phyloP scores from a whole-genome alignment of 768 basidiomycete genomes.

The Goffeauzyma gilvescens region DNA sequence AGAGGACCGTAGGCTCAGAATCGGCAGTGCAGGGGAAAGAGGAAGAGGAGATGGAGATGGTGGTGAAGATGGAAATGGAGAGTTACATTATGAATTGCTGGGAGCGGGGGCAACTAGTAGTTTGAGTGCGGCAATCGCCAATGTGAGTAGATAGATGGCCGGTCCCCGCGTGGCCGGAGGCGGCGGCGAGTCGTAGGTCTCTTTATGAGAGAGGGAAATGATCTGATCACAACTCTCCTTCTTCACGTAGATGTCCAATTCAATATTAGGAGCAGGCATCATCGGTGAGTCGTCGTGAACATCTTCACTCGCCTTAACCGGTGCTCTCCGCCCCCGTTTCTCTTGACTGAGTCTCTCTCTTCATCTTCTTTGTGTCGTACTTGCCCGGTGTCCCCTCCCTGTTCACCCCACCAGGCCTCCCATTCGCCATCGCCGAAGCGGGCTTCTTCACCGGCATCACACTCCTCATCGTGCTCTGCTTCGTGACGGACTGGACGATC shows the following conservation, averaged over 20 bases:
- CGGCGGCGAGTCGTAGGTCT: background rate
- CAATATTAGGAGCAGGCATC: constrained; percentile 77
- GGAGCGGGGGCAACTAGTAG: constrained; percentile 28
- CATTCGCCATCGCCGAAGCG: constrained; percentile 84
- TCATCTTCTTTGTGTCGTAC: background rate
- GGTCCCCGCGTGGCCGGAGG: constrained; percentile 47
- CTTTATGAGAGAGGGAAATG: background rate
- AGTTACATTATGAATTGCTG: too few relatives aligned
- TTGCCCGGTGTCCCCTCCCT: background rate
- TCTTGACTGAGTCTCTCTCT: constrained; percentile 30
- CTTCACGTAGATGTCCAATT: constrained; percentile 89
- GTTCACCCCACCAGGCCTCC: constrained; percentile 43
- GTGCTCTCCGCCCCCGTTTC: constrained; percentile 1
- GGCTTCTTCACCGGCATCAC: constrained; percentile 74
- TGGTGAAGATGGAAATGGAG: too few relatives aligned
- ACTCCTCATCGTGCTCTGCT: constrained; percentile 61
- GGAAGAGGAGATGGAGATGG: too few relatives aligned
- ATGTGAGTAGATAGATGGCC: constrained; percentile 48
- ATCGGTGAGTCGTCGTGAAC: constrained; percentile 20
- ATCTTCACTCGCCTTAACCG: too few relatives aligned
- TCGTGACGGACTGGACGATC: constrained; percentile 65
- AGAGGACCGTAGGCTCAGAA: too few relatives aligned
- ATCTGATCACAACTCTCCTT: constrained; percentile 31
- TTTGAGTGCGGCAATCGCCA: constrained; percentile 43
- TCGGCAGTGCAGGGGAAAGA: too few relatives aligned